Evolutionary conservation across 257 asterid species (phyloP).

Genomic region (Nicotiana tabacum): DNA sequence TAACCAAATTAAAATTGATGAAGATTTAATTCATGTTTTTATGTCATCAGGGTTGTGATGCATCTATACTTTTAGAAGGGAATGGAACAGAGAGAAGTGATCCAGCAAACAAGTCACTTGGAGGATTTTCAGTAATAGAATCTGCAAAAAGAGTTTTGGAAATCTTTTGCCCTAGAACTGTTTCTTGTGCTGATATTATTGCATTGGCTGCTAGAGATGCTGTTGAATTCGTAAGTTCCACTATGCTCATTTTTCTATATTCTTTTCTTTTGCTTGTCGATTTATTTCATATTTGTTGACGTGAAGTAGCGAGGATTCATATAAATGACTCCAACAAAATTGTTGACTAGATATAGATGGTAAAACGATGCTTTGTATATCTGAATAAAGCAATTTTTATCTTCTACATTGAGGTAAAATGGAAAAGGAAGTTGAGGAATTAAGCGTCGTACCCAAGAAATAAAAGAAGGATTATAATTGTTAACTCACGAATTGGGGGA

Average conservation of each 20-base stretch:
- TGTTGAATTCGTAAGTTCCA: slow-evolving; percentile 51
- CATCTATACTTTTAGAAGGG: slow-evolving; percentile 66
- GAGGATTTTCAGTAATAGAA: slow-evolving; percentile 61
- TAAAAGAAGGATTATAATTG: too few species aligned
- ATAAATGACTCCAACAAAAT: too few species aligned
- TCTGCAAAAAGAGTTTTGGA: slow-evolving; percentile 64
- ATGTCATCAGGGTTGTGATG: slow-evolving; percentile 67
- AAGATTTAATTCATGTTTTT: not conserved
- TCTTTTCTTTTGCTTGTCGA: not conserved
- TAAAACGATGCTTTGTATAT: too few species aligned
- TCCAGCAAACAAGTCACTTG: slow-evolving; percentile 64
- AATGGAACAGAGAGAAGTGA: slow-evolving; percentile 63
- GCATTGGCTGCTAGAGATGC: slow-evolving; percentile 84
- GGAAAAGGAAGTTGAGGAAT: too few species aligned
- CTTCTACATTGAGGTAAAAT: too few species aligned
- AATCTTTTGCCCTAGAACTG: slow-evolving; percentile 57
- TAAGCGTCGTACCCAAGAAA: too few species aligned
- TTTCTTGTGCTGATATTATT: slow-evolving; percentile 82
- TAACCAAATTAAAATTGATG: too few species aligned
- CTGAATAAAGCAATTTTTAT: too few species aligned
- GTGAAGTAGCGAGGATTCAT: too few species aligned
- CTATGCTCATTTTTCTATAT: not conserved
- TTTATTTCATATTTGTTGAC: too few species aligned
- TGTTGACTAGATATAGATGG: too few species aligned
- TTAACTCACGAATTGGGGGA: too few species aligned